Evolutionary conservation across 2,329 filamentous ascomycete genomes (phyloP).

Genomic region (Chrysoporthe austroafricana): DNA sequence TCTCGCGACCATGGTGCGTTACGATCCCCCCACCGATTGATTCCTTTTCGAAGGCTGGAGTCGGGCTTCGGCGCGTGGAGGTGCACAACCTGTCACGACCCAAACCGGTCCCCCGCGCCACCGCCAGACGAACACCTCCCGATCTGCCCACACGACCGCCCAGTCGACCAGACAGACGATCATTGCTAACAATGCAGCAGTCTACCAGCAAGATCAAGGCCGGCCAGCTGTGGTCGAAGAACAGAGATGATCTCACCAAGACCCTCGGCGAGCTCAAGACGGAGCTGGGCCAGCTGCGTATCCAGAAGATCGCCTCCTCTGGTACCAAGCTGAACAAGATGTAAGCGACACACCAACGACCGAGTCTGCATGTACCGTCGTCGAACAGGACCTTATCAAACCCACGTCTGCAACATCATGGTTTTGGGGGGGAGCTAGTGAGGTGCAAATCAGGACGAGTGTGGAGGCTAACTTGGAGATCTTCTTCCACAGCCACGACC

Average conservation of each 20-base stretch:
- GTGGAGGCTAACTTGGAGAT: conserved; percentile 19
- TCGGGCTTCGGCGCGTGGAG: not conserved
- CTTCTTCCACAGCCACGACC: conserved; percentile 75
- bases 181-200: conserved; percentile 47
- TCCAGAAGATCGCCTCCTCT: conserved; percentile 97
- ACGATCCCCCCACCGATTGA: conserved; percentile 21
- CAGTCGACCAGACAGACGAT: not conserved
- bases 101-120: conserved; percentile 9
- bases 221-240: conserved; percentile 97
- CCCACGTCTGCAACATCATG: conserved; percentile 18
- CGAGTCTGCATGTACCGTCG: conserved; percentile 20
- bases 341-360: conserved; percentile 57
- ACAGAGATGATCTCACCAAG: conserved; percentile 97
- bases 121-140: conserved; percentile 7
- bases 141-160: conserved; percentile 32
- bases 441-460: conserved; percentile 16
- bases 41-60: conserved; percentile 13
- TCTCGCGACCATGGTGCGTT: conserved; percentile 29
- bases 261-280: conserved; percentile 94
- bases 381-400: not conserved
- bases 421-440: conserved; percentile 21
- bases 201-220: conserved; percentile 83
- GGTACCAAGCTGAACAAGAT: conserved; percentile 97
- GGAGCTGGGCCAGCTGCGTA: conserved; percentile 93
- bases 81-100: conserved; percentile 15